Evolutionary conservation across 495 filamentous ascomycete species (phyloP), one percentile per base, ranked within the genome.

Genomic region (Annulohypoxylon stygium): DNA sequence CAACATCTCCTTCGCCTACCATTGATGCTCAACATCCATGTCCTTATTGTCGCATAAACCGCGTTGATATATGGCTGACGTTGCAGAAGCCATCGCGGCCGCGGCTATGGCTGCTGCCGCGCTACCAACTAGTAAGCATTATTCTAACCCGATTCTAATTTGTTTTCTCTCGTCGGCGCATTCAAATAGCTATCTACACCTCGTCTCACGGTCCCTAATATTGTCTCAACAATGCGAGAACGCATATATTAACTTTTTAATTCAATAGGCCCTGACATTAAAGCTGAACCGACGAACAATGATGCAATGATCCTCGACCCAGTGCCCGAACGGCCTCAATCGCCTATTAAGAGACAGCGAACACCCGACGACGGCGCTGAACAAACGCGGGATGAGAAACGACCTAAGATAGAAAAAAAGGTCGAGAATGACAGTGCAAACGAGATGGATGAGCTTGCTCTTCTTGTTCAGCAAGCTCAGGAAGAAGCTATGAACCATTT

Each of bases 371-470:
- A 23, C 30, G 41, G 70, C n/a, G 64, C 66, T 33, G 76, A 78
- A 7, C 75, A 73, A 26, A 11, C 37, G 10, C 72, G 65, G 53
- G 60, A 63, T 26, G 75, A 73, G 14, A 85, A 84, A 67, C 79
- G 81, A n/a, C 61, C 71, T 10, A 82, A 80, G 64, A 77, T 63
- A 30, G 81, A 83, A 33, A 73, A 70, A 12, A 82, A 80, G 64
- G 75, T 63, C 25, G 81, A 83, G 33, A 73, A 45, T 11, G 59
- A 74, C 34, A 39, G 72, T 20, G 16, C 20, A 33, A 41, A 58
- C 43, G 66, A 60, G 36, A 70, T 80, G 68, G 76, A 76, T 36
- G 80, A 78, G 26, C 67, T 74, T 51, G 75, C 70, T 10, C 75
- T 72, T 16, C 73, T 79, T 48, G 72, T 79, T 18, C 77, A 76